Percentiles rank a stretch among this genome's conserved stretches.
Conservation (phyloP, 2,329 filamentous ascomycete species). For the Colletotrichum liaoningense region DNA sequence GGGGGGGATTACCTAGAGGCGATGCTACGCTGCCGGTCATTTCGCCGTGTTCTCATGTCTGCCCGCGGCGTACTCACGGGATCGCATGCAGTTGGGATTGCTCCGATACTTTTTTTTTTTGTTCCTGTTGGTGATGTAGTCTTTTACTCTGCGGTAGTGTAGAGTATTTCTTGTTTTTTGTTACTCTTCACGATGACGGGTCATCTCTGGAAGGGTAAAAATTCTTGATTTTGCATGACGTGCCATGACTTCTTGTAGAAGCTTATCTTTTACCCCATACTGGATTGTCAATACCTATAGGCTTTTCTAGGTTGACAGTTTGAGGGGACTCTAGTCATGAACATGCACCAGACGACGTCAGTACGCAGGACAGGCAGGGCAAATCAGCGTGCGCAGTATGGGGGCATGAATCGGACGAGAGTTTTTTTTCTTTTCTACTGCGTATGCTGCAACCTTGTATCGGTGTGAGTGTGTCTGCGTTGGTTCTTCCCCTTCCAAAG, state of each 20-base stretch:
- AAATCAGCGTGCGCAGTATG: no score
- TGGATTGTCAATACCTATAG: no score
- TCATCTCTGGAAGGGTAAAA: not conserved
- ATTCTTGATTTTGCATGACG: not conserved
- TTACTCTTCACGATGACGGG: not conserved
- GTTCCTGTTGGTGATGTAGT: not conserved
- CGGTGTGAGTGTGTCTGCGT: not conserved
- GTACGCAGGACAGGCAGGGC: no score
- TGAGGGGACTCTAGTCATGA: not conserved
- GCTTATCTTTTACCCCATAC: not conserved
- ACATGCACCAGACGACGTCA: not conserved
- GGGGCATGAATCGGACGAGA: not conserved
- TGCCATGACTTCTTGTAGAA: not conserved
- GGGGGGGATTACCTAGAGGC: not conserved
- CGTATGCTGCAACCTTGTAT: not conserved
- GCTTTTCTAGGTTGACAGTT: no score
- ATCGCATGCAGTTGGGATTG: not conserved
- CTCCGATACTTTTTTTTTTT: no score
- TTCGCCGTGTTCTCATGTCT: not conserved
- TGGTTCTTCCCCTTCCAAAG: not conserved
- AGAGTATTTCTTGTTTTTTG: not conserved
- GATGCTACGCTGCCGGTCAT: not conserved
- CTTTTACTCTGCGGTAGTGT: not conserved
- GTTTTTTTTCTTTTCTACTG: not conserved
- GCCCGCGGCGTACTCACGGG: not conserved